Evolutionary conservation across 2,329 filamentous ascomycete genomes (phyloP).

Genomic region (Orbilia brochopaga): DNA sequence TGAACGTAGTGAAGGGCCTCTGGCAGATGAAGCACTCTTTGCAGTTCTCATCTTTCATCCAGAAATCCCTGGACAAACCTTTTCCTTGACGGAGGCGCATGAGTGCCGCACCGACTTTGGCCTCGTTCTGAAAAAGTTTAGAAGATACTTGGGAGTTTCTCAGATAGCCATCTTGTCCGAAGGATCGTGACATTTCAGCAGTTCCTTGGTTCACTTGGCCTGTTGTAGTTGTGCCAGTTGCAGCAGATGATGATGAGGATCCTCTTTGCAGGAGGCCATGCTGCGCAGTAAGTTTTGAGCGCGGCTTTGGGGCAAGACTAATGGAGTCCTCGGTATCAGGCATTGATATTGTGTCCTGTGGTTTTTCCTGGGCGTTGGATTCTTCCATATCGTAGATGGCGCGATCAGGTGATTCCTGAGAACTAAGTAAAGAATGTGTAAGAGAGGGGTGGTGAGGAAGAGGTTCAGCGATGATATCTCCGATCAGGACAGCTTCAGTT

Average conservation of each 20-base stretch:
- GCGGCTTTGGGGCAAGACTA: slow-evolving; percentile 17
- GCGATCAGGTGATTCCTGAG: slow-evolving; percentile 26
- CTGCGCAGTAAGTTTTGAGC: slow-evolving; percentile 29
- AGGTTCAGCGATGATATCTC: slow-evolving; percentile 38
- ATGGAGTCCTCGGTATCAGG: slow-evolving; percentile 31
- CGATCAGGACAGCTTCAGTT: slow-evolving; percentile 22
- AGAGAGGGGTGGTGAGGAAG: slow-evolving; percentile 38
- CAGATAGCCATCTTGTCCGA: slow-evolving; percentile 28
- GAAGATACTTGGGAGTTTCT: slow-evolving; percentile 43
- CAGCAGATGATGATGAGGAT: slow-evolving; percentile 44
- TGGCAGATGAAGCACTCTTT: slow-evolving; percentile 96
- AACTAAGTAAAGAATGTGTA: slow-evolving; percentile 27
- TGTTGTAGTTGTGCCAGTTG: slow-evolving; percentile 46
- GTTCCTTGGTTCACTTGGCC: slow-evolving; percentile 37
- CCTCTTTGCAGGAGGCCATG: slow-evolving; percentile 44
- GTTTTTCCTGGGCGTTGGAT: slow-evolving; percentile 18
- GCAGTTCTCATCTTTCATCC: slow-evolving; percentile 99
- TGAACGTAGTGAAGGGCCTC: slow-evolving; percentile 87
- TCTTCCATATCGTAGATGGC: slow-evolving; percentile 25
- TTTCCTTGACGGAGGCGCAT: slow-evolving; percentile 80
- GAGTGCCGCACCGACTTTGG: slow-evolving; percentile 56
- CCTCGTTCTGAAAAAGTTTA: slow-evolving; percentile 55
- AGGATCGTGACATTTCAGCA: slow-evolving; percentile 41
- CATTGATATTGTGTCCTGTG: slow-evolving; percentile 9
- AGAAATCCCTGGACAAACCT: slow-evolving; percentile 84